Base-by-base conservation (phyloP, 2,329 filamentous ascomycete species). In the Aspergillus alliaceus region DNA sequence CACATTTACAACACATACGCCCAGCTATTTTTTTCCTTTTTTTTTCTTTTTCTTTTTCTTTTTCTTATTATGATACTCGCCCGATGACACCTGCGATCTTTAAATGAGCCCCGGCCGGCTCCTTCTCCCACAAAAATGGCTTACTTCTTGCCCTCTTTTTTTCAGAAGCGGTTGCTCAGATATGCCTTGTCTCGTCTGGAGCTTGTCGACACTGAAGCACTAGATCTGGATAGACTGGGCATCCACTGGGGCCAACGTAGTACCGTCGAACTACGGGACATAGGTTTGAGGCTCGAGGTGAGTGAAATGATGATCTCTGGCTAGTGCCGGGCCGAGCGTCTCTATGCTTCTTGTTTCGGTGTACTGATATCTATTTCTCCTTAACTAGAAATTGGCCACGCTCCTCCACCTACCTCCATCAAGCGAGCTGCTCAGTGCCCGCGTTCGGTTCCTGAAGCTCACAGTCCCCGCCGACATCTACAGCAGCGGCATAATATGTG, bases 381-480 rank as follows among this genome's bases (percentile, higher is more conserved):
- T 52, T 44, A 9, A 34, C 56, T 62, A 96, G 91, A 95, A 93
- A 85, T 82, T 96, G 55, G 84, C 91, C 59, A 82, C 84, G 48
- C 75, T 93, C 20, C 80, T 96, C 4, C 84, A 88, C 65, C 84
- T 97, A 3, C 93, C 93, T 0, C 77, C 87, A 1, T 84, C 85
- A 6, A 84, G 95, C 69, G 82, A 84, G 59, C 79, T 97, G 12
- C 83, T 85, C 52, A 88, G 86, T 70, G 93, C 93, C 56, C 87
- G 86, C 62, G 86, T 96, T 52, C 78, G 89, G 2, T 80, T 89
- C 6, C 84, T 98, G 24, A 89, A 90, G 67, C 79, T 97, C 53
- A 96, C 89, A 7, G 83, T 98, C 51, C 91, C 93, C 12, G 88
- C 95, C 71, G 91, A 97, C 73, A 88, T 97, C 63, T 92, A 93